A percentile compares a stretch with the other conserved stretches of the same genome.
phyloP scores from a whole-genome alignment of 2,329 filamentous ascomycete genomes.

The Berkeleyomyces basicola region DNA sequence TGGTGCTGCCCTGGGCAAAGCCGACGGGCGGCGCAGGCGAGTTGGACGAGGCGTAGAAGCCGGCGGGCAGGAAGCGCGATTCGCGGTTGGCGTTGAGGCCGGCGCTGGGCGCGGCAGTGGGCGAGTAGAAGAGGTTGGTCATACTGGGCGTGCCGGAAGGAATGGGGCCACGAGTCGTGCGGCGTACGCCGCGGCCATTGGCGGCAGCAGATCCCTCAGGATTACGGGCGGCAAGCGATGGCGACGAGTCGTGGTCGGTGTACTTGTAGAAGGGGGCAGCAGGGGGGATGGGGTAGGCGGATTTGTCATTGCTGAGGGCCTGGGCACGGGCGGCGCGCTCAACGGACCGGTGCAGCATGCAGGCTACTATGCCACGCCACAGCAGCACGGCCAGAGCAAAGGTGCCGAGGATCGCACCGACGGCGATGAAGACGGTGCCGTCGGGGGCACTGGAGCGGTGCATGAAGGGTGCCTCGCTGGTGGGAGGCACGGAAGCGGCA shows the following conservation, averaged over 20 bases:
- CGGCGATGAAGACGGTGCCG: slow-evolving; percentile 90
- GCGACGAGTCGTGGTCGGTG: slow-evolving; percentile 35
- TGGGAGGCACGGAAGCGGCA: slow-evolving; percentile 63
- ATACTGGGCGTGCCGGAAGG: slow-evolving; percentile 42
- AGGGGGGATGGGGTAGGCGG: slow-evolving; percentile 40
- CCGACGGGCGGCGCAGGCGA: slow-evolving; percentile 29
- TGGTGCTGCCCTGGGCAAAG: slow-evolving; percentile 18
- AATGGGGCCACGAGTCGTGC: slow-evolving; percentile 34
- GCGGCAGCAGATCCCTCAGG: slow-evolving; percentile 18
- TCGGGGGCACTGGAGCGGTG: slow-evolving; percentile 70
- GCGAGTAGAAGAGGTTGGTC: slow-evolving; percentile 82
- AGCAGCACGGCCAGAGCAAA: slow-evolving; percentile 66
- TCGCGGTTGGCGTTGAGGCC: slow-evolving; percentile 46
- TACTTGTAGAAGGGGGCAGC: slow-evolving; percentile 47
- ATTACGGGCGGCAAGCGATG: slow-evolving; percentile 24
- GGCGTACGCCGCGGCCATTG: slow-evolving; percentile 33
- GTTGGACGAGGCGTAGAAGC: slow-evolving; percentile 67
- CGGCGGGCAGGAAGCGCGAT: slow-evolving; percentile 73
- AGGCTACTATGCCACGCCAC: slow-evolving; percentile 79
- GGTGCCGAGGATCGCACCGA: slow-evolving; percentile 74
- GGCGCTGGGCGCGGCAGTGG: slow-evolving; percentile 60
- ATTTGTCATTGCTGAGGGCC: slow-evolving; percentile 52
- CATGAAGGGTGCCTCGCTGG: slow-evolving; percentile 77
- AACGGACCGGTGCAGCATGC: slow-evolving; percentile 82
- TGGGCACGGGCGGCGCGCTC: slow-evolving; percentile 68